phyloP scores from a whole-genome alignment of 2,329 filamentous ascomycete genomes.

The Colletotrichum gloeosporioides region DNA sequence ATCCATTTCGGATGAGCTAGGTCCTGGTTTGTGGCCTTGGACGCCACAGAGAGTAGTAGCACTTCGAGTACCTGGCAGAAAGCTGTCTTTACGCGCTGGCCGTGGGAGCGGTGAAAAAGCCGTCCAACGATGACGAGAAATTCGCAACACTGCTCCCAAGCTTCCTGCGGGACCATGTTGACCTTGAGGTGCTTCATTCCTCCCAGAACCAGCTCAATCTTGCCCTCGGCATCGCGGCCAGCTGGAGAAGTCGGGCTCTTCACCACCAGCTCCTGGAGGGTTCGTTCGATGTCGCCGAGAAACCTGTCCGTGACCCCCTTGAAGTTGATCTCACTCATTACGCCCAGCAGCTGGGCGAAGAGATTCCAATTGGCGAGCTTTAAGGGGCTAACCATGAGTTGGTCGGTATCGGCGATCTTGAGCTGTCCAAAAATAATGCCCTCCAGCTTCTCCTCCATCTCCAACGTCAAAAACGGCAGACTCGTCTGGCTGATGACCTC shows the following conservation, averaged over 20 bases:
- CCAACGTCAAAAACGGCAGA: conserved; percentile 79
- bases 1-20: conserved; percentile 85
- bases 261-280: conserved; percentile 75
- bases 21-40: conserved; percentile 76
- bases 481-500: conserved; percentile 94
- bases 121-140: conserved; percentile 84
- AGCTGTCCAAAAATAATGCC: conserved; percentile 97
- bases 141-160: conserved; percentile 87
- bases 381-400: conserved; percentile 77
- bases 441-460: conserved; percentile 94
- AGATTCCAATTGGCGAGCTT: conserved; percentile 96
- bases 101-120: conserved; percentile 85
- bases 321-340: conserved; percentile 95
- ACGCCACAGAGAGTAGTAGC: conserved; percentile 85
- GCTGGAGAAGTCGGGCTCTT: conserved; percentile 66
- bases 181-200: conserved; percentile 92
- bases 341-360: conserved; percentile 90
- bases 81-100: conserved; percentile 87
- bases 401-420: conserved; percentile 84
- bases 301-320: conserved; percentile 83
- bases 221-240: conserved; percentile 75
- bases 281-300: conserved; percentile 77
- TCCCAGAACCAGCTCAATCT: conserved; percentile 84
- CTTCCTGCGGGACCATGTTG: conserved; percentile 72
- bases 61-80: conserved; percentile 93